A percentile compares a stretch with the other conserved stretches of the same genome.
phyloP scores from a whole-genome alignment of 2,329 filamentous ascomycete genomes.

The Venturia aucupariae region DNA sequence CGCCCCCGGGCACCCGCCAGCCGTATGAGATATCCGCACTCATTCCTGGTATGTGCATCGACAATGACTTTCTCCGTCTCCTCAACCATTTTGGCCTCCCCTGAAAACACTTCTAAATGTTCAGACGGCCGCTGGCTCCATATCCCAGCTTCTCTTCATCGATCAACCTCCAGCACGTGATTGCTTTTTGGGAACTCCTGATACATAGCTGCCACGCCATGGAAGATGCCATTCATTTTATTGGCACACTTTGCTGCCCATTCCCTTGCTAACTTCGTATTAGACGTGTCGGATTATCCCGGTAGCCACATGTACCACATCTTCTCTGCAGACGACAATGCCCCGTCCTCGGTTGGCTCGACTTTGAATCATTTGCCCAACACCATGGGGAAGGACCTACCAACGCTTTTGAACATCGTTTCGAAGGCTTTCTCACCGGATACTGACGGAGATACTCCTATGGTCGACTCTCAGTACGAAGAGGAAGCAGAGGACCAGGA shows the following conservation, averaged over 20 bases:
- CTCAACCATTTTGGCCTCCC: too few species aligned
- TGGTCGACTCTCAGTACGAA: constrained; percentile 17
- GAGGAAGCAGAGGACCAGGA: constrained; percentile 26
- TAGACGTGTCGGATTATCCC: constrained; percentile 54
- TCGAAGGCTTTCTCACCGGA: constrained; percentile 28
- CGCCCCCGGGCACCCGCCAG: constrained; percentile 22
- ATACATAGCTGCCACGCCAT: neutral
- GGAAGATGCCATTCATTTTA: neutral
- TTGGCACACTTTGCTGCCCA: neutral
- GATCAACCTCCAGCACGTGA: neutral
- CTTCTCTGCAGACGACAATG: constrained; percentile 40
- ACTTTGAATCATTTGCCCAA: constrained; percentile 39
- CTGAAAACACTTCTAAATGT: too few species aligned
- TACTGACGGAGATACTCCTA: constrained; percentile 19
- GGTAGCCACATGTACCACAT: constrained; percentile 47
- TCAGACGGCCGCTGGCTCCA: neutral
- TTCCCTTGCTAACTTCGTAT: neutral
- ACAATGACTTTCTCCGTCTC: neutral
- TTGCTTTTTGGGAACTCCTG: neutral
- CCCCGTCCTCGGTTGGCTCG: constrained; percentile 32
- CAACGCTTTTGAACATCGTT: constrained; percentile 41
- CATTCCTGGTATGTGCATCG: constrained; percentile 22
- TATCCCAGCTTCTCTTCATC: neutral
- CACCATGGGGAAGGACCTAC: constrained; percentile 36
- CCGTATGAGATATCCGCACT: constrained; percentile 27